Evolutionary conservation across 2,329 filamentous ascomycete species (phyloP).

Genomic region (Colletotrichum tropicale): DNA sequence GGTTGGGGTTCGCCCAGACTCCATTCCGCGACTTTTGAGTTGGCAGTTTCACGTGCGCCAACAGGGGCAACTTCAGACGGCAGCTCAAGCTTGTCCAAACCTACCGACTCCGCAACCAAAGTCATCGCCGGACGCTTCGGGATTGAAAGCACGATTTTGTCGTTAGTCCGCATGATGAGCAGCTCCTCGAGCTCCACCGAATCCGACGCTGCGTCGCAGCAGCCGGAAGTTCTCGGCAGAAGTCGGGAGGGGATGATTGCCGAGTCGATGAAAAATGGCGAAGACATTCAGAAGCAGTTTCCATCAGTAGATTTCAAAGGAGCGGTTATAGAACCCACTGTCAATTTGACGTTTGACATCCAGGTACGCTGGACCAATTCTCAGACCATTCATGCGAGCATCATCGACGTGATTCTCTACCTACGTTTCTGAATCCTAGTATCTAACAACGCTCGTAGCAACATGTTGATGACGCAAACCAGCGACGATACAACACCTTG

Average conservation of each 20-base stretch:
- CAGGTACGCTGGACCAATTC: background rate
- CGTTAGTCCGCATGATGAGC: background rate
- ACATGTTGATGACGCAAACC: conserved; percentile 8
- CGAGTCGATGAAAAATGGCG: background rate
- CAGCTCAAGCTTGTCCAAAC: background rate
- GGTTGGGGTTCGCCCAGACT: background rate
- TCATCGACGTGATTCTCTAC: background rate
- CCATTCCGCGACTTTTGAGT: background rate
- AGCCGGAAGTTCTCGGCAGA: background rate
- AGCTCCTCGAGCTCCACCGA: background rate
- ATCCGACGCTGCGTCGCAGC: background rate
- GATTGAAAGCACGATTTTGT: background rate
- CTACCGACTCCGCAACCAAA: background rate
- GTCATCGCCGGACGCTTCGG: background rate
- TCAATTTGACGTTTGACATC: conserved; percentile 11
- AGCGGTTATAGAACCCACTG: background rate
- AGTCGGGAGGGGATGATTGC: conserved; percentile 12
- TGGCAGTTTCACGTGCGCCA: background rate
- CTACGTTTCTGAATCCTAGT: background rate
- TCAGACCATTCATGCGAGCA: background rate
- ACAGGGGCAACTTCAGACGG: background rate
- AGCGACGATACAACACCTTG: conserved; percentile 12
- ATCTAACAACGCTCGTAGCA: background rate
- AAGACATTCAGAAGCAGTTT: background rate
- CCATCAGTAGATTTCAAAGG: conserved; percentile 8